Conservation (phyloP, 2,329 filamentous ascomycete genomes). For the Ophiostoma ips region DNA sequence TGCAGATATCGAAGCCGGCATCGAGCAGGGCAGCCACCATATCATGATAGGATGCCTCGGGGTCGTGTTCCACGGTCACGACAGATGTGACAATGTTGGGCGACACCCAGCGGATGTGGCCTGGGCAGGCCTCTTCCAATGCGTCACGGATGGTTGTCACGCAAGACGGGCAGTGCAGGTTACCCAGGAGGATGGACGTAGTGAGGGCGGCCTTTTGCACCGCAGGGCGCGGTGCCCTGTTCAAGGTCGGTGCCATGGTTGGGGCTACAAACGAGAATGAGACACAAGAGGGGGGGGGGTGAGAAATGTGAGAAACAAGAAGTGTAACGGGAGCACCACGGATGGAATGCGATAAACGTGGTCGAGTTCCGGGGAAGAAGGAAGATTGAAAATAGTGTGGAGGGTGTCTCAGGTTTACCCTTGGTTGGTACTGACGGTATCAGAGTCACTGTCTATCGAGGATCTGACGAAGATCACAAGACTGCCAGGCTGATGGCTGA, state of each 20-base stretch:
- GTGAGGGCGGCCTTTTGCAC: conserved; percentile 21
- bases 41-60: conserved; percentile 29
- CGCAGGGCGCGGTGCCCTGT: conserved; percentile 12
- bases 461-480: too few species aligned
- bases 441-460: too few species aligned
- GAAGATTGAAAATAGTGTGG: too few species aligned
- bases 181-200: conserved; percentile 53
- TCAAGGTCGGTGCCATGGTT: conserved; percentile 16
- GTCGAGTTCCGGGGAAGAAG: too few species aligned
- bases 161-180: conserved; percentile 68
- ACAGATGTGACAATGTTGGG: conserved; percentile 59
- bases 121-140: conserved; percentile 32
- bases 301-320: background rate
- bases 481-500: too few species aligned
- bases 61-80: conserved; percentile 44
- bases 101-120: conserved; percentile 43
- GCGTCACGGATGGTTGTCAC: conserved; percentile 50
- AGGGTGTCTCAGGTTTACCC: too few species aligned
- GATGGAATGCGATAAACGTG: too few species aligned
- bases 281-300: background rate
- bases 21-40: conserved; percentile 35
- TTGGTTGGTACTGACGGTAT: too few species aligned
- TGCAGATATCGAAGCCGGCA: conserved; percentile 45
- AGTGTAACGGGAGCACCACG: background rate
- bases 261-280: background rate